These are phyloP conservation scores for Rauvolfia tetraphylla DNA, from an alignment of 257 asterid genomes.

Conservation along the genomic window DNA sequence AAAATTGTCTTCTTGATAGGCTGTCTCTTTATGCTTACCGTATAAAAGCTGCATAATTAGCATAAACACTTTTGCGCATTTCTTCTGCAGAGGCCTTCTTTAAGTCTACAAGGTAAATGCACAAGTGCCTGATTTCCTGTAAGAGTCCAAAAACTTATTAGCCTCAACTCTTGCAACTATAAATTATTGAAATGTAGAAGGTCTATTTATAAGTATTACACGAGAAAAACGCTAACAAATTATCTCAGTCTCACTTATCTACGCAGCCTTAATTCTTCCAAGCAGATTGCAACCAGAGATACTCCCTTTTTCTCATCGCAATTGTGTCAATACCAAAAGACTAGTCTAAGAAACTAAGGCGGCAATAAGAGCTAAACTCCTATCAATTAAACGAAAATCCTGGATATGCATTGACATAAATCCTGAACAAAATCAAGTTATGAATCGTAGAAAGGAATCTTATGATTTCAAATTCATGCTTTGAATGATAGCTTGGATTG, in stretches of 20 bases:
- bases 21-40: constrained; percentile 36
- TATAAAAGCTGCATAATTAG: constrained; percentile 82
- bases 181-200: neutral
- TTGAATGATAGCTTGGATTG: neutral
- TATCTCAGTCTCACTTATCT: neutral
- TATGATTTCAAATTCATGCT: neutral
- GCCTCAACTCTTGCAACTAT: neutral
- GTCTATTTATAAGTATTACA: too few relatives aligned
- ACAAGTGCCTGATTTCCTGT: constrained; percentile 86
- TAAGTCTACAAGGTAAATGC: constrained; percentile 61
- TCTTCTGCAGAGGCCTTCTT: constrained; percentile 97
- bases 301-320: neutral
- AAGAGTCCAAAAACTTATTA: neutral
- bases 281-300: neutral
- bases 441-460: neutral
- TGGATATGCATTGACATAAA: neutral
- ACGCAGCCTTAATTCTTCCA: neutral
- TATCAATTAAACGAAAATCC: neutral
- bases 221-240: neutral
- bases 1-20: neutral
- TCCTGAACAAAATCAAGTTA: neutral
- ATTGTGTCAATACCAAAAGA: neutral
- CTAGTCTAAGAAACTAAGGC: neutral
- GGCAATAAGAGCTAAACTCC: neutral
- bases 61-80: constrained; percentile 88